Percentiles rank a stretch among this genome's conserved stretches.
Evolutionary conservation across 2,329 filamentous ascomycete species (phyloP).

Genomic region (Claviceps humidiphila): DNA sequence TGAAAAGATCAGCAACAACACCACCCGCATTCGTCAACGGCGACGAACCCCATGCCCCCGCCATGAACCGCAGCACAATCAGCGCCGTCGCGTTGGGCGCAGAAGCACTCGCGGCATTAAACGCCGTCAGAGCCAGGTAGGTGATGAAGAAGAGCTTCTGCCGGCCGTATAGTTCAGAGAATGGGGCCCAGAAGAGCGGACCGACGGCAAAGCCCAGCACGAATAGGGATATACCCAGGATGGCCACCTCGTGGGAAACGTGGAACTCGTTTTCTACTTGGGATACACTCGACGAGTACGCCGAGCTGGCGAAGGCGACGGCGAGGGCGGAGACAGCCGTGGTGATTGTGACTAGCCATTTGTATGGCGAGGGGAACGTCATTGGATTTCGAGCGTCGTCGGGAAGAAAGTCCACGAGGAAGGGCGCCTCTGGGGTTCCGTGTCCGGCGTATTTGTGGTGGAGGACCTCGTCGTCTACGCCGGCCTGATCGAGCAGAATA

Average conservation of each 20-base stretch:
- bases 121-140: constrained; percentile 43
- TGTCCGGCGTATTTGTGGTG: constrained; percentile 42
- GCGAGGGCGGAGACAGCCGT: constrained; percentile 55
- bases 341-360: constrained; percentile 52
- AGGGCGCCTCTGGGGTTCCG: constrained; percentile 56
- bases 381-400: constrained; percentile 56
- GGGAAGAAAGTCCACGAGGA: constrained; percentile 53
- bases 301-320: constrained; percentile 57
- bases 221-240: constrained; percentile 51
- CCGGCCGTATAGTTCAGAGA: constrained; percentile 50
- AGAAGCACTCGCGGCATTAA: constrained; percentile 47
- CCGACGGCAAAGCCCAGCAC: constrained; percentile 50
- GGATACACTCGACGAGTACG: constrained; percentile 45
- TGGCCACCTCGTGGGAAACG: constrained; percentile 37
- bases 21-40: constrained; percentile 50
- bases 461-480: constrained; percentile 43
- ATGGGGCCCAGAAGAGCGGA: constrained; percentile 51
- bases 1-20: constrained; percentile 51
- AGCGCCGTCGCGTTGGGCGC: constrained; percentile 44
- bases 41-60: constrained; percentile 48
- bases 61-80: constrained; percentile 56
- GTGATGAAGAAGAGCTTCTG: constrained; percentile 46
- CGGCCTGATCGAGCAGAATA: constrained; percentile 43
- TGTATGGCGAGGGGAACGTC: constrained; percentile 39
- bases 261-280: constrained; percentile 43